phyloP scores from a whole-genome alignment of 768 basidiomycete species.

The Flagelloscypha sp. region DNA sequence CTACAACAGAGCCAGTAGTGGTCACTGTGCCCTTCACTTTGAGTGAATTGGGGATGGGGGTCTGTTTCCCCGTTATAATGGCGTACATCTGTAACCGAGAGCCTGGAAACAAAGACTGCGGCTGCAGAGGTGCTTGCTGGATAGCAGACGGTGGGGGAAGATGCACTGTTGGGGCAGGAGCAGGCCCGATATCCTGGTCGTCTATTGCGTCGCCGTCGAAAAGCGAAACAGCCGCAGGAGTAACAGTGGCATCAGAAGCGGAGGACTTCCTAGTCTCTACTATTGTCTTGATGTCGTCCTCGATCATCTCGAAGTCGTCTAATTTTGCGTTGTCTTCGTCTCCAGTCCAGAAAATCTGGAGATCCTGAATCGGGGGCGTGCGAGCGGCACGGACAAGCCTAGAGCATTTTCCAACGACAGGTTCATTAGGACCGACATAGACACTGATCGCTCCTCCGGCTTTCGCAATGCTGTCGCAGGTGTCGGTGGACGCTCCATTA shows the following conservation, averaged over 20 bases:
- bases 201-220: no score
- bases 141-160: no score
- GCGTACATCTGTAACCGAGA: neutral
- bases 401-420: constrained; percentile 26
- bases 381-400: constrained; percentile 28
- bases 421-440: constrained; percentile 24
- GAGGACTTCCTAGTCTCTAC: no score
- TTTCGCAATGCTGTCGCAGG: constrained; percentile 28
- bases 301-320: neutral
- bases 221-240: no score
- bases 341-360: constrained; percentile 33
- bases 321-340: no score
- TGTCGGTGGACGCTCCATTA: constrained; percentile 22
- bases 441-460: constrained; percentile 28
- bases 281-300: no score
- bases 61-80: neutral
- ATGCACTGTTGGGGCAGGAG: neutral
- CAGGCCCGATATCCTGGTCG: neutral
- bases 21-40: neutral
- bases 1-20: neutral
- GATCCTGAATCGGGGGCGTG: constrained; percentile 21
- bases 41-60: no score
- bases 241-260: no score
- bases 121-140: neutral
- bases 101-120: neutral